These are phyloP conservation scores for Dissophora globulifera DNA, from an alignment of 192 early-diverging fungal species.

Conservation along the genomic window DNA sequence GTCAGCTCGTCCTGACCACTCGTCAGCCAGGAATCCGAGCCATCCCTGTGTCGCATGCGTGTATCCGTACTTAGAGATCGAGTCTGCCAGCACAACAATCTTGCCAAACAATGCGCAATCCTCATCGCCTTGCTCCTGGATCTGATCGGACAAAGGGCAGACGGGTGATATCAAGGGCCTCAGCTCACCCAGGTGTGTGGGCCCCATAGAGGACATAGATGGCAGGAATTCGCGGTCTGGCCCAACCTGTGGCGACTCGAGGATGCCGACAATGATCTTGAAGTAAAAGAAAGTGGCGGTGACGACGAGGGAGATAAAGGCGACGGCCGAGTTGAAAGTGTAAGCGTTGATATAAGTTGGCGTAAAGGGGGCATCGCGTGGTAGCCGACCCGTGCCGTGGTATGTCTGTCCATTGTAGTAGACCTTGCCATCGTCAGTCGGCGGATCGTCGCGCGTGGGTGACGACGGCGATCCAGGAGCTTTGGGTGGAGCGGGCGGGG, in stretches of 20 bases:
- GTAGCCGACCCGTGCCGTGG: conserved; percentile 41
- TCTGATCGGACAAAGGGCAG: conserved; percentile 8
- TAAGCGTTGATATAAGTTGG: conserved; percentile 45
- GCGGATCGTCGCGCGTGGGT: background rate
- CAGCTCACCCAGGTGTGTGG: conserved; percentile 24
- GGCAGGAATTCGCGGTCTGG: conserved; percentile 26
- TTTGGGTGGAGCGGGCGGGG: background rate
- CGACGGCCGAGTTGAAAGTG: conserved; percentile 43
- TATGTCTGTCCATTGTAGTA: conserved; percentile 21
- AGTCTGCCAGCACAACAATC: conserved; percentile 46
- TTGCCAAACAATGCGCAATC: conserved; percentile 44
- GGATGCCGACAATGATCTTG: conserved; percentile 44
- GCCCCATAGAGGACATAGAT: conserved; percentile 12
- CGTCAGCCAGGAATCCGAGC: conserved; percentile 37
- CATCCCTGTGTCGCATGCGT: conserved; percentile 42
- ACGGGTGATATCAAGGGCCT: conserved; percentile 20
- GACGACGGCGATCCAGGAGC: background rate
- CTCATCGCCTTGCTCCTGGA: background rate
- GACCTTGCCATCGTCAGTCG: conserved; percentile 6
- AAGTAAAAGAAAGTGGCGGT: conserved; percentile 48
- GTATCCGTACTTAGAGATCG: conserved; percentile 45
- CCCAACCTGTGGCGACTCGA: conserved; percentile 40
- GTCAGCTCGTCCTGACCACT: conserved; percentile 63
- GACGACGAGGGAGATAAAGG: conserved; percentile 41
- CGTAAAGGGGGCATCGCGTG: conserved; percentile 46